Base-by-base conservation (phyloP, 208 protist genomes). In the Trypanosomatidae sp. region DNA sequence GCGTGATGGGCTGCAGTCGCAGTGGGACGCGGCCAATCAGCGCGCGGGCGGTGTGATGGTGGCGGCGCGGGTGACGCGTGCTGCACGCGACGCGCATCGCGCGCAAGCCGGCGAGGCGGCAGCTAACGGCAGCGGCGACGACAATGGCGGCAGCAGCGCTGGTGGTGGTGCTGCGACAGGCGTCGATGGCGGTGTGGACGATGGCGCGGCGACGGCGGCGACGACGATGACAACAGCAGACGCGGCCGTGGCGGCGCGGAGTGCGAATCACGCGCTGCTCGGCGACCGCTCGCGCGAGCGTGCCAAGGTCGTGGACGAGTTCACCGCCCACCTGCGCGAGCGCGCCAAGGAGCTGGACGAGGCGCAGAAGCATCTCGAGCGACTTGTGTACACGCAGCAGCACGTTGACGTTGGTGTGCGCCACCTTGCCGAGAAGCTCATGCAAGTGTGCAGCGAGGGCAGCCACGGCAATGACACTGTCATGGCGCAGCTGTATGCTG, bases 321-420 rank as follows among this genome's bases (percentile, higher is more conserved):
- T 95, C 49, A 78, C 92, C 35, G 48, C 61, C 13, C 81, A 96
- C 60, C 72, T 97, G n/a, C 21, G 32, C 6, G 77, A 82, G 24
- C 61, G 74, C 4, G 50, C 70, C 28, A 49, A 65, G 5, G 68
- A 88, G 37, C 49, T 74, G 13, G 66, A 88, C 53, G 61, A 70
- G 41, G 57, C 69, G 40, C 62, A 73, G 42, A 37, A 47, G 4
- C 43, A 72, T 33, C 86, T 88, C 53, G 73, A 95, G 45, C 15
- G 33, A 5, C 60, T 95, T 30, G 60, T 65, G 16, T 67, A 87
- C 45, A 45, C 88, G 11, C 58, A 96, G 11, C 44, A 92, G 27
- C 72, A 92, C 54, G 69, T 94, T 13, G 87, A 92, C 45, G 64
- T 79, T 2, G 92, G 92, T 19, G 71, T 96, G 19, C 76, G 90